Evolutionary conservation across 2,329 filamentous ascomycete species (phyloP), one percentile per base, ranked within the genome.

Genomic region (Piedraia hortae): DNA sequence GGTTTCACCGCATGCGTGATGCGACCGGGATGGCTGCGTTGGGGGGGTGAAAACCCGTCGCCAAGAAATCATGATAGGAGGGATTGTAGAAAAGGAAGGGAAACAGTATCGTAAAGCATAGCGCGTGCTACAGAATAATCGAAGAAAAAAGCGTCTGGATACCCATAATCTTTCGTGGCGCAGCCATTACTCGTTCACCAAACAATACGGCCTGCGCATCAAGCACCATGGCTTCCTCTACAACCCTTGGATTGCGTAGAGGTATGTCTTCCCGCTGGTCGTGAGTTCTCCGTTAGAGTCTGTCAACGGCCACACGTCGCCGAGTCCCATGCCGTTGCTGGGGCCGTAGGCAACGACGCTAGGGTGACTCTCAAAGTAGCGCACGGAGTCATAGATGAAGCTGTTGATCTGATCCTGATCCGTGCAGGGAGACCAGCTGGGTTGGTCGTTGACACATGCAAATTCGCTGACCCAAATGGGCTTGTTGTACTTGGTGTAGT

Each of bases 381-480:
- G 21, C 5, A 38, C 35, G 14, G 26, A 24, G 11, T 31, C 27
- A 9, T 28, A 30, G 24, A 37, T 34, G 17, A 33, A 37, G 5
- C 14, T 24, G 17, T 36, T 26, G 21, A 38, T 34, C 12, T 29
- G 25, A 4, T 9, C 21, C 25, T 35, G 34, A 18, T 33, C 31
- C 16, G 30, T 34, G 23, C 35, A 37, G 16, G 35, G 30, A 5
- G 18, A 22, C 26, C 26, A 35, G 24, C 22, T 26, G 10, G 20
- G 20, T 12, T 25, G 16, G 13, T 34, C 32, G 19, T 34, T 24
- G 9, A 38, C 34, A 17, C 35, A 38, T 7, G 35, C 34, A 21
- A 37, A 37, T 21, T 37, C 35, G 13, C 19, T 28, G 10, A 38
- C 30, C 34, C 34, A 38, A 18, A 38, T 26, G 3, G 32, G 32